Evolutionary conservation across 352 stramenopile genomes (phyloP), one percentile per base, ranked within the genome.

Genomic region (Globisporangium okanoganense): DNA sequence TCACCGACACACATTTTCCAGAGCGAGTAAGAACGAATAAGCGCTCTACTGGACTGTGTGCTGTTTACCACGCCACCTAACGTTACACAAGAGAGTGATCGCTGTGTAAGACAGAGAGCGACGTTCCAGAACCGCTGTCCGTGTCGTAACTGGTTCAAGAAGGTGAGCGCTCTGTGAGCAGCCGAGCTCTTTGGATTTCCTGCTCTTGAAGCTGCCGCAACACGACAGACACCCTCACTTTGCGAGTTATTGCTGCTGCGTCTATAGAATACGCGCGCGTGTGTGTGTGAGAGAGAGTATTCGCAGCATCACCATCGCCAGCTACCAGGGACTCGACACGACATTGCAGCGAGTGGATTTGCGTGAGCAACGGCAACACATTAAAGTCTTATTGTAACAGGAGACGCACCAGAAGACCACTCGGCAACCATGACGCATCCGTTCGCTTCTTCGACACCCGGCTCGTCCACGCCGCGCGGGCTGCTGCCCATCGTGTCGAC

Each of bases 381-480:
- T 27, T 24, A 16, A 22, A 33, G 25, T 51, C 43, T 59, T 59
- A 38, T 29, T 3, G 3, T 18, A 29, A 18, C 16, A n/a, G 20
- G 38, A 59, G 43, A 59, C 50, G 25, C 38, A n/a, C 22, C 51
- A 57, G 14, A 16, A 57, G 7, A 47, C n/a, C n/a, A n/a, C 24
- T 41, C 54, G 4, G 54, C 54, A 33, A 35, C 54, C 54, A 59
- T 59, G 51, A 38, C 54, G 33, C 40, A 59, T 51, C 54, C 54
- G 54, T 59, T 51, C 31, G 25, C 31, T 50, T 50, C 54, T 29
- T 48, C 38, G 54, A 59, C 38, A 22, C 48, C 48, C 27, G 54
- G 54, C 54, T 38, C 54, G 54, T 59, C 54, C 54, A 59, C 54
- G 38, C 54, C 54, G 54, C 41, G 54, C 18, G 54, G 54, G 38